Base-by-base conservation (phyloP, 2,329 filamentous ascomycete species). In the Alternaria brassicae region DNA sequence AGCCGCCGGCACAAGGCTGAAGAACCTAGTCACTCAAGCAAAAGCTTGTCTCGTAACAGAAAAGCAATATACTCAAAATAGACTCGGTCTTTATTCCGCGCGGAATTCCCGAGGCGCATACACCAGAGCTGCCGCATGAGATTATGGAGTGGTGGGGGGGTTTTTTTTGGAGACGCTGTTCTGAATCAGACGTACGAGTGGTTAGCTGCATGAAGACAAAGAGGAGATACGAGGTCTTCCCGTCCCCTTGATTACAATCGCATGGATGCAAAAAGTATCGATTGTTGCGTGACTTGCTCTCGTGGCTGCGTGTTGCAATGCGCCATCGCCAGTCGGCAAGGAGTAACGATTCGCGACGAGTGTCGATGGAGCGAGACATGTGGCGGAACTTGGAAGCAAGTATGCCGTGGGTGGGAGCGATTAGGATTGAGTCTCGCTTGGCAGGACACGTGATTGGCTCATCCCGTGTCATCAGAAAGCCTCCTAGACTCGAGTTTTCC, bases 191-290 rank as follows among this genome's bases (percentile, higher is more conserved):
- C 45, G n/a, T 45, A 34, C 39, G 34, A 47, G 53, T 39, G 41
- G 42, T 32, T 50, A 48, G 53, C 40, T 55, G 52, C 53, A 54
- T 54, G 40, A 34, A 47, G 25, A 30, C 42, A 57, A 34, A 39
- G 59, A 62, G 40, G 47, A 45, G 39, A 64, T 56, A 64, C 58
- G 56, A 62, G 41, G 50, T 49, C 48, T 51, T 60, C 34, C 47
- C 50, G 53, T 42, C 13, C 40, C 37, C 44, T 47, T 23, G 27
- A 30, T 36, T 42, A 37, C 30, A 56, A 44, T 42, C 17, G 41
- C 37, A 45, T 48, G 28, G 53, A 42, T 52, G 50, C 40, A 36
- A 41, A 34, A 34, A 54, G 50, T 64, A 56, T 62, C 53, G 57
- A 42, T 42, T 36, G 54, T 52, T 44, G 25, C 34, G 37, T 40